Evolutionary conservation across 345 rosid species (phyloP), one percentile per base, ranked within the genome.

Genomic region (Euclidium syriacum): DNA sequence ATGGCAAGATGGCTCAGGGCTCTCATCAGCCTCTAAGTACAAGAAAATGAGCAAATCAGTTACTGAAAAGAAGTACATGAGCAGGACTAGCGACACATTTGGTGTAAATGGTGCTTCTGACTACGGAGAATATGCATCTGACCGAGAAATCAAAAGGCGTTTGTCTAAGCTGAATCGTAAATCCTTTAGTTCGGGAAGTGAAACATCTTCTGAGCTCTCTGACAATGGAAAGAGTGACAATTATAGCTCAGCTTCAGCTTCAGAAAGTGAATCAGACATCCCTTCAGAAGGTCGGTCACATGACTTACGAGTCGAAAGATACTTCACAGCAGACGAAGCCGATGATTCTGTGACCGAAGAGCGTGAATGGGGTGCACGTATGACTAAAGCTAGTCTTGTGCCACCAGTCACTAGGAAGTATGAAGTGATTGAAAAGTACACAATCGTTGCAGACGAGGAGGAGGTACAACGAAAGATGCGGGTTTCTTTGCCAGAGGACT

Each of bases 351-450:
- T 79, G 62, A 62, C 65, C 10, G 99, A 88, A 68, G 99, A 95
- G 52, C 97, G 99, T 52, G 99, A 95, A 76, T 95, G 99, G 99
- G 99, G 99, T 76, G 97, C 97, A 32, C 99, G 99, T 58, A 95
- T 95, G 99, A 95, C 99, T 48, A 88, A 90, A 75, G 95, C 81
- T 33, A 80, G 99, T 74, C 80, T 95, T 65, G 99, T 95, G 75
- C 99, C 99, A 75, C 99, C 99, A 42, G 95, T 95, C 52, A 95
- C 99, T 8, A 83, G 99, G 79, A 90, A 90, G 75, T 95, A 95
- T 73, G 97, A 95, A 75, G 92, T 86, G 55, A 83, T 95, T 40
- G 96, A 88, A 52, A 69, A 82, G 39, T 95, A 95, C 52, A 78
- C 82, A 35, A 77, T 87, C 60, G 92, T 95, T 10, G 89, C 90